Evolutionary conservation across 805 yeast genomes (phyloP), one percentile per base, ranked within the genome.

Genomic region (Candida silvatica): DNA sequence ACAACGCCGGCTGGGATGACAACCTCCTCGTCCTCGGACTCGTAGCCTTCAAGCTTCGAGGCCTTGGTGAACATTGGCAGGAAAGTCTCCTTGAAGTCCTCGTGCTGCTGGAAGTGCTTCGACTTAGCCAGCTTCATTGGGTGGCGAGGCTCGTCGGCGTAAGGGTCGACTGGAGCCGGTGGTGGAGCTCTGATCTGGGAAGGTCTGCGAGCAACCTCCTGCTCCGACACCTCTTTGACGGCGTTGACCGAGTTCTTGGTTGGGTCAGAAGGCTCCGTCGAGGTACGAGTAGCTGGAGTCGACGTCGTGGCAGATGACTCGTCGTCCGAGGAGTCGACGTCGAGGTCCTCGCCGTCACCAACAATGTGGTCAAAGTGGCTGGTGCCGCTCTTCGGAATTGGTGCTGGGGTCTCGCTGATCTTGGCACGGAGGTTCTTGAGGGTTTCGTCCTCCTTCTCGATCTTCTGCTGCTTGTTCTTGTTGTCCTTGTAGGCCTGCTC

Each of bases 1-100:
- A 67, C 66, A 16, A 90, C 97, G 12, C 97, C 97, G 2, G 82
- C 77, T 9, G 98, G 98, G 38, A 90, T 65, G 17, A 70, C 77
- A 31, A 86, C 70, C 54, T 88, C 97, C 48, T 80, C 86, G 41
- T 83, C 95, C 56, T 87, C 96, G 12, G 90, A 80, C 49, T 82
- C 92, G 37, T 58, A 58, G 17, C 59, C 59, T 29, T 59, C 61
- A 2, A 58, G 43, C 34, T 58, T 58, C 4, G 61, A 57, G 4
- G 52, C 39, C 19, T 44, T 45, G 11, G 56, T 42, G 39, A 58
- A 54, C 17, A 55, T 51, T 8, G 60, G 59, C 58, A 58, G 47
- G 28, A 56, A 42, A 26, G 40, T 37, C 5, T 44, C 46, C 37
- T 46, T 32, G 45, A 51, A 22, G 40, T 47, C 37, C 32, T 42